Percentiles rank a stretch among this genome's conserved stretches.
These are phyloP conservation scores for Aspergillus fumigatiaffinis DNA, from an alignment of 2,329 filamentous ascomycete genomes.

Conservation along the genomic window DNA sequence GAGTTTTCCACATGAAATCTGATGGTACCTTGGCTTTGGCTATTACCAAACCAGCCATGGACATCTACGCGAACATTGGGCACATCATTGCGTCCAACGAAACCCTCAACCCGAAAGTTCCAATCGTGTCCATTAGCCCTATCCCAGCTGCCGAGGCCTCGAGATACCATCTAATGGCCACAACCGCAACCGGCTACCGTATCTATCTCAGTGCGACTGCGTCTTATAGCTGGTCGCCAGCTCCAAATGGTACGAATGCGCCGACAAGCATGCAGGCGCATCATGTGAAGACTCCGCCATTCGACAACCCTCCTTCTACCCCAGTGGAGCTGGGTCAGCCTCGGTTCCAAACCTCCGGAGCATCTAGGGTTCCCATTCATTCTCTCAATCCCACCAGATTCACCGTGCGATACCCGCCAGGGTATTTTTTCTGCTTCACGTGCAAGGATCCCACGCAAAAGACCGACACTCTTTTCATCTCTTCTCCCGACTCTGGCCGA, in stretches of 20 bases:
- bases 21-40: conserved; percentile 50
- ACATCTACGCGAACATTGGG: conserved; percentile 66
- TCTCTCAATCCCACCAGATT: conserved; percentile 40
- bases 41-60: conserved; percentile 51
- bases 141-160: conserved; percentile 79
- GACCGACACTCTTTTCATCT: conserved; percentile 71
- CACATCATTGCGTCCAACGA: conserved; percentile 75
- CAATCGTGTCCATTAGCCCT: conserved; percentile 78
- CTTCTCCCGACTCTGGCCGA: conserved; percentile 82
- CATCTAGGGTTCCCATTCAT: conserved; percentile 48
- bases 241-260: conserved; percentile 59
- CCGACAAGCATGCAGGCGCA: conserved; percentile 98
- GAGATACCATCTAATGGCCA: conserved; percentile 82
- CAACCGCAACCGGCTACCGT: conserved; percentile 84
- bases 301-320: conserved; percentile 25
- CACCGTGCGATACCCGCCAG: conserved; percentile 66
- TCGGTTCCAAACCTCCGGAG: conserved; percentile 35
- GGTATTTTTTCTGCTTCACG: conserved; percentile 86
- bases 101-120: conserved; percentile 65
- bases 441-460: conserved; percentile 57
- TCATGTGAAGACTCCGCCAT: conserved; percentile 89
- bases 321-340: conserved; percentile 24
- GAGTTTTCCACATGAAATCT: conserved; percentile 81
- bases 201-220: conserved; percentile 89
- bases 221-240: conserved; percentile 53